A percentile compares a stretch with the other conserved stretches of the same genome.
phyloP scores from a whole-genome alignment of 495 filamentous ascomycete genomes.

The Penicillium subrubescens region DNA sequence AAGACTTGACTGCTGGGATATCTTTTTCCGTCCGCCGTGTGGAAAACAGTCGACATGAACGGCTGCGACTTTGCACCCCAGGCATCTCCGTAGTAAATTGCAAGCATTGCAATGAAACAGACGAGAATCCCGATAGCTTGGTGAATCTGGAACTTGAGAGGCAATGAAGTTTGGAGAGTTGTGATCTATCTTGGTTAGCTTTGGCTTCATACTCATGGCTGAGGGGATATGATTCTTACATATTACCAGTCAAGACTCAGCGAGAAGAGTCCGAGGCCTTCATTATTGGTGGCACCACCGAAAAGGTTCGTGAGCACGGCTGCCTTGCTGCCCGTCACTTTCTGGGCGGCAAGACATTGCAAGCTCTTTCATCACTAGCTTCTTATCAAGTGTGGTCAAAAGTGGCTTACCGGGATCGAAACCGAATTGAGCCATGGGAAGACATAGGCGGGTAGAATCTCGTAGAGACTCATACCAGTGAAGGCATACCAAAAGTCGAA shows the following conservation, averaged over 20 bases:
- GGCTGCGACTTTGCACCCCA: constrained; percentile 30
- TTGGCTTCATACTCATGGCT: not conserved
- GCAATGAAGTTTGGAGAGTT: constrained; percentile 37
- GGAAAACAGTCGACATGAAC: constrained; percentile 32
- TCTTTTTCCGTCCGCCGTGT: constrained; percentile 16
- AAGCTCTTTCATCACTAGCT: not conserved
- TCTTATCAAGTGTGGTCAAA: not conserved
- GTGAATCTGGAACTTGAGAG: constrained; percentile 29
- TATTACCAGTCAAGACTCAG: constrained; percentile 62
- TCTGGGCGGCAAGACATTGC: constrained; percentile 47
- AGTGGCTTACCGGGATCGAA: constrained; percentile 45
- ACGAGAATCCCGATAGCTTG: constrained; percentile 14
- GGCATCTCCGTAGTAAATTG: constrained; percentile 33
- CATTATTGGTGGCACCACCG: constrained; percentile 57
- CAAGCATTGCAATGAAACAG: constrained; percentile 29
- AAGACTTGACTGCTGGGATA: constrained; percentile 39
- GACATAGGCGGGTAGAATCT: constrained; percentile 60
- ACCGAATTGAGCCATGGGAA: constrained; percentile 55
- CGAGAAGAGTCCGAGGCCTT: constrained; percentile 49
- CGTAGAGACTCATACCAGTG: constrained; percentile 42
- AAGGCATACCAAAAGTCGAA: constrained; percentile 39
- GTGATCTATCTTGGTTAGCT: constrained; percentile 32
- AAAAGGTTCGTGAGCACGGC: constrained; percentile 47
- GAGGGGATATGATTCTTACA: constrained; percentile 20
- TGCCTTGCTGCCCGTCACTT: constrained; percentile 33